Percentiles rank a stretch among this genome's conserved stretches.
These are phyloP conservation scores for Podila verticillata DNA, from an alignment of 192 early-diverging fungal species.

Conservation along the genomic window DNA sequence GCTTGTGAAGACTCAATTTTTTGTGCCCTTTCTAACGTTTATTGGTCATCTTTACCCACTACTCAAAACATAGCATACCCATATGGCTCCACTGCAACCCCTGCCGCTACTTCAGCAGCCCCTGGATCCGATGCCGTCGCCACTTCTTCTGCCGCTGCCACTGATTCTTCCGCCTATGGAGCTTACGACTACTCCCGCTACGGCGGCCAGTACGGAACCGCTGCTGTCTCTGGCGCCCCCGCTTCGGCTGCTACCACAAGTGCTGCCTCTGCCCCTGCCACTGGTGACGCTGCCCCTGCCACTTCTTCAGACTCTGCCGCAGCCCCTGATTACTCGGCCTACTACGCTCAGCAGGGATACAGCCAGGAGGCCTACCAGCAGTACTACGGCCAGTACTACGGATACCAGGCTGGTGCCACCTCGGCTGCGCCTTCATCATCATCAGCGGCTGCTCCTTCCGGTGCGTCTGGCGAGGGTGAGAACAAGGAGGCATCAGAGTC, in stretches of 20 bases:
- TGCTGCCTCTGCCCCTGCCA: not conserved
- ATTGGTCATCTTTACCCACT: not conserved
- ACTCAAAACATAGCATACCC: slow-evolving; percentile 1
- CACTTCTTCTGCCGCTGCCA: slow-evolving; percentile 3
- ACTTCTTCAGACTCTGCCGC: slow-evolving; percentile 11
- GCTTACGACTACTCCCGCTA: slow-evolving; percentile 40
- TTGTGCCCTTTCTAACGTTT: not conserved
- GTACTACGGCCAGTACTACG: slow-evolving; percentile 59
- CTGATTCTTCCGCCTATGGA: slow-evolving; percentile 16
- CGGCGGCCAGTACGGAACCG: slow-evolving; percentile 1
- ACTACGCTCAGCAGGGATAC: slow-evolving; percentile 53
- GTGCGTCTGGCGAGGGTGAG: not conserved
- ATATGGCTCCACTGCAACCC: slow-evolving; percentile 7
- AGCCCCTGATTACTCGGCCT: slow-evolving; percentile 50
- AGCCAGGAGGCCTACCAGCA: slow-evolving; percentile 54
- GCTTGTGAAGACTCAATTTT: not conserved
- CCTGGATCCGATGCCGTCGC: slow-evolving; percentile 15
- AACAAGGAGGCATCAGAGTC: not conserved
- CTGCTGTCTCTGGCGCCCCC: slow-evolving; percentile 1
- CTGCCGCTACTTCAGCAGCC: slow-evolving; percentile 10
- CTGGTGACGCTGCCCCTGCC: slow-evolving; percentile 1
- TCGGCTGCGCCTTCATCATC: slow-evolving; percentile 1
- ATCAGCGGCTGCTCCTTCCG: not conserved
- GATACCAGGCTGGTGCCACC: slow-evolving; percentile 23
- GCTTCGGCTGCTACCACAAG: slow-evolving; percentile 20